A percentile compares a stretch with the other conserved stretches of the same genome.
Conservation (phyloP, 331 rosid species). For the Rosa hybrid region DNA sequence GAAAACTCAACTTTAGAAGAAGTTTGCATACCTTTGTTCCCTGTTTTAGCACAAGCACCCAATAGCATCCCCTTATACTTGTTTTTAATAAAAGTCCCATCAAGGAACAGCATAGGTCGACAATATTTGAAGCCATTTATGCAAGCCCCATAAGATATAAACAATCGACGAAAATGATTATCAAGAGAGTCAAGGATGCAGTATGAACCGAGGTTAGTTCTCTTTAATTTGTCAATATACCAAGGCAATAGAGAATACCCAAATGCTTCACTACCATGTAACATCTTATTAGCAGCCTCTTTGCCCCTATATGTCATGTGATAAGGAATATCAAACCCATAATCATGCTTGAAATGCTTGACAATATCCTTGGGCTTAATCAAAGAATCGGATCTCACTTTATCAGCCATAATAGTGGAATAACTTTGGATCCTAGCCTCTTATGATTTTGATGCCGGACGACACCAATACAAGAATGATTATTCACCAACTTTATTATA, state of each 20-base stretch:
- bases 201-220: neutral
- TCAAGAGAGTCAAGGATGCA: neutral
- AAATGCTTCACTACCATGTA: neutral
- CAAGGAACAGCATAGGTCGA: neutral
- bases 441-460: no score
- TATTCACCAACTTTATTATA: no score
- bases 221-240: neutral
- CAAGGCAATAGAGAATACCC: neutral
- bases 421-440: no score
- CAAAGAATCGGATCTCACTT: no score
- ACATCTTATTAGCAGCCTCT: no score
- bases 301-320: no score
- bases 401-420: no score
- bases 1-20: no score
- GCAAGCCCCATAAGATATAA: neutral
- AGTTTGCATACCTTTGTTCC: neutral
- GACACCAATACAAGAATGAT: no score
- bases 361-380: no score
- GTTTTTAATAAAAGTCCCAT: neutral
- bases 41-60: neutral
- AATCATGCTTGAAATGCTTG: no score
- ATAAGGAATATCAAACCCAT: no score
- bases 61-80: neutral
- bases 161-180: neutral
- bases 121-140: neutral